phyloP scores from a whole-genome alignment of 148 eudicot species.

The Fagopyrum tataricum region DNA sequence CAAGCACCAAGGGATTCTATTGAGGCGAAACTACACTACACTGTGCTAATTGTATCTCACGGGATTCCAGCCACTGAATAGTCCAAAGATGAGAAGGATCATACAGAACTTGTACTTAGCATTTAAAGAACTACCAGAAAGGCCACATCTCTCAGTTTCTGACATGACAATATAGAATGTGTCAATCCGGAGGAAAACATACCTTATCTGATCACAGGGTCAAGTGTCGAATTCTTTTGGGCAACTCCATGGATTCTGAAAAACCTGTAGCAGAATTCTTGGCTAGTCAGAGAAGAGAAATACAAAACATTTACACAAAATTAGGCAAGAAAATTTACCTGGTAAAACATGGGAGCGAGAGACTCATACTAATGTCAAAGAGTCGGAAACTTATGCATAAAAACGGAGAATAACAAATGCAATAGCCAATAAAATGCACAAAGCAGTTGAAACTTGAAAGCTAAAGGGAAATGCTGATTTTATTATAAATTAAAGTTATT shows the following conservation, averaged over 20 bases:
- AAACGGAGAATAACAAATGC: slow-evolving; percentile 1
- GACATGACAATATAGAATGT: background rate
- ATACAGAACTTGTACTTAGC: background rate
- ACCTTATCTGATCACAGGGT: background rate
- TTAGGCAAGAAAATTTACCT: slow-evolving; percentile 2
- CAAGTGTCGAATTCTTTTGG: background rate
- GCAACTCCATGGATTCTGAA: background rate
- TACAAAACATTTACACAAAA: background rate
- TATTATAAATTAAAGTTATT: slow-evolving; percentile 12
- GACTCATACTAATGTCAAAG: background rate
- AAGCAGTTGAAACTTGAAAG: background rate
- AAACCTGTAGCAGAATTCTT: background rate
- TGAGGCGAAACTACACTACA: background rate
- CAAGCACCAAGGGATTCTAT: background rate
- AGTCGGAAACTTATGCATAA: background rate
- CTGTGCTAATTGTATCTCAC: background rate
- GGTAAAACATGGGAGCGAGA: background rate
- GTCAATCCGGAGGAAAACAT: background rate
- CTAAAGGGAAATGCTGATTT: slow-evolving; percentile 3
- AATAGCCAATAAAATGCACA: background rate
- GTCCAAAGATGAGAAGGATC: background rate
- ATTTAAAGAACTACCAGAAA: background rate
- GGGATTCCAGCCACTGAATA: background rate
- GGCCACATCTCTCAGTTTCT: background rate
- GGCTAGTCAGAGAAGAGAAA: slow-evolving; percentile 6